Conservation (phyloP, 805 yeast species). For the Clavispora asparagi region DNA sequence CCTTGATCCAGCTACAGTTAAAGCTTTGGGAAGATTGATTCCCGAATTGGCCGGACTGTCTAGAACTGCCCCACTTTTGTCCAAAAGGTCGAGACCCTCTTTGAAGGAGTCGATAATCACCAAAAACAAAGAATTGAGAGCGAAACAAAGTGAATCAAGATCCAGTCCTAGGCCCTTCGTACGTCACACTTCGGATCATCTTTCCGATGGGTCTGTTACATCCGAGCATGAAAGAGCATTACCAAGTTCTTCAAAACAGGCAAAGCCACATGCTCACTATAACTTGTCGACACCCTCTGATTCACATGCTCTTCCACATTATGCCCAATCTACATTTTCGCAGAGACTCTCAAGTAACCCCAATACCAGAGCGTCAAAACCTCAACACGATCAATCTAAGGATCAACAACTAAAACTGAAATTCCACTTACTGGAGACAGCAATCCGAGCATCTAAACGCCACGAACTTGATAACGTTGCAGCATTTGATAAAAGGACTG, state of each 20-base stretch:
- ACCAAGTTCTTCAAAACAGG: neutral
- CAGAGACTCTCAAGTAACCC: slow-evolving; percentile 1
- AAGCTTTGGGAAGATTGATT: slow-evolving; percentile 57
- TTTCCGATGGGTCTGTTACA: neutral
- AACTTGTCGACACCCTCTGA: neutral
- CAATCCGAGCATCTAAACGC: neutral
- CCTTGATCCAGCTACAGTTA: slow-evolving; percentile 44
- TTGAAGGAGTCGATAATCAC: slow-evolving; percentile 44
- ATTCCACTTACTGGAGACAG: neutral
- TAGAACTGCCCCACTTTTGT: neutral
- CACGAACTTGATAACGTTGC: neutral
- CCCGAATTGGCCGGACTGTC: slow-evolving; percentile 25
- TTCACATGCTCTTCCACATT: slow-evolving; percentile 5
- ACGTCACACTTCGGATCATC: neutral
- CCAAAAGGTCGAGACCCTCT: slow-evolving; percentile 37
- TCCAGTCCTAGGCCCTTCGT: slow-evolving; percentile 12
- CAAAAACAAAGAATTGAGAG: slow-evolving; percentile 34
- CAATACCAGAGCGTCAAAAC: neutral
- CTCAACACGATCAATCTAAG: neutral
- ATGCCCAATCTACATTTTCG: slow-evolving; percentile 10
- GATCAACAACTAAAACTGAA: neutral
- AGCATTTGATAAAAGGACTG: slow-evolving; percentile 20
- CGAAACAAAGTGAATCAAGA: slow-evolving; percentile 15
- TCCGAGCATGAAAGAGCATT: neutral
- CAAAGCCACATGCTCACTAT: neutral